Evolutionary conservation across 768 basidiomycete species (phyloP), one percentile per base, ranked within the genome.

Genomic region (Myochromella boudieri): DNA sequence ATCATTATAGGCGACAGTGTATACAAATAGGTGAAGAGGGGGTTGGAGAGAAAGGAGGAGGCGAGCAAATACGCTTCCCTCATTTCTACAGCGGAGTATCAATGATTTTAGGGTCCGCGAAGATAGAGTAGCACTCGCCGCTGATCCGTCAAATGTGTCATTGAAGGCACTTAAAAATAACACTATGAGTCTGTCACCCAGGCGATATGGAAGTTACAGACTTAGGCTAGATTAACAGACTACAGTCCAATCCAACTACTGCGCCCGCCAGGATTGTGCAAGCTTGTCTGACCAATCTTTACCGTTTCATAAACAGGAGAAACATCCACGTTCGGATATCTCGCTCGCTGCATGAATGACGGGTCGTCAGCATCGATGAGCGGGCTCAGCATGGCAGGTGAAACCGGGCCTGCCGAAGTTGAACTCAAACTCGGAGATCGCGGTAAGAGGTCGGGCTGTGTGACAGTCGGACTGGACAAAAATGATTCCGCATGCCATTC

Each of bases 401-500:
- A 49, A 14, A 57, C 46, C 28, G 65, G 49, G 41, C 53, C 44
- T 25, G 58, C 32, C 37, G 46, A 42, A 15, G 25, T 47, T n/a
- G 21, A 31, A 15, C 44, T 40, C 22, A 24, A 27, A 17, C 32
- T 41, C 2, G 52, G 43, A 31, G 42, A 37, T 18, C 57, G 59
- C 34, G 65, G 34, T 5, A 24, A 42, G 17, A 17, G 7, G n/a
- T 70, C 66, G 50, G 60, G 63, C 26, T 62, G 62, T 12, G 64
- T 48, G 4, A 64, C 60, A 18, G 66, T 45, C 27, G 78, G 72
- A 14, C 85, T 71, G 4, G 88, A 81, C 42, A 98, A 71, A 70
- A 91, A 98, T 14, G 92, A 85, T 60, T 97, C 95, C 0, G 93
- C 94, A 60, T 88, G 85, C 97, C 97, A 99, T 67, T 98, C 97